Percentiles rank a stretch among this genome's conserved stretches.
Conservation (phyloP, 1,284 basidiomycete species). For the Pterula multifida region DNA sequence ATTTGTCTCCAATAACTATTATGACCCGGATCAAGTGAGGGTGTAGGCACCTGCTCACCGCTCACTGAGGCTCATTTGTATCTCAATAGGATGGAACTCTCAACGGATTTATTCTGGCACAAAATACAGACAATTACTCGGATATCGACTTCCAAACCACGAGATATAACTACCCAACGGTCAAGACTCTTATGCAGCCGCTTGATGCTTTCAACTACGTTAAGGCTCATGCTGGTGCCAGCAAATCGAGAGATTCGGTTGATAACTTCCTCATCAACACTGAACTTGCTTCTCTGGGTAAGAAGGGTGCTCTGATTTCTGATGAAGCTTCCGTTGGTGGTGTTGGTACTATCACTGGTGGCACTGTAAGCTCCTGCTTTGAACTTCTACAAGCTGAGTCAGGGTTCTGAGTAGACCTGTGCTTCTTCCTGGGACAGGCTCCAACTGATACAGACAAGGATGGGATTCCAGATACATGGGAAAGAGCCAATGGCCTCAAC, state of each 20-base stretch:
- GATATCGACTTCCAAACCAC: slow-evolving; percentile 20
- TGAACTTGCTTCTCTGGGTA: slow-evolving; percentile 21
- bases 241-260: slow-evolving; percentile 21
- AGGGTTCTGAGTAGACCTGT: not conserved
- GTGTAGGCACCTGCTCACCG: not conserved
- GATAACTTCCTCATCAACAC: slow-evolving; percentile 22
- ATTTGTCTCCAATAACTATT: slow-evolving; percentile 22
- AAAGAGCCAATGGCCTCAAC: slow-evolving; percentile 20
- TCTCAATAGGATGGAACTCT: slow-evolving; percentile 19
- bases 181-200: slow-evolving; percentile 18
- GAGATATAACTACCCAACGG: slow-evolving; percentile 21
- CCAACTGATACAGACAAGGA: slow-evolving; percentile 10
- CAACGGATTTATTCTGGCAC: slow-evolving; percentile 19
- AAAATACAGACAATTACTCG: slow-evolving; percentile 20
- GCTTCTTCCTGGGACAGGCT: slow-evolving; percentile 1
- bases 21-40: slow-evolving; percentile 20
- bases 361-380: slow-evolving; percentile 12
- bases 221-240: slow-evolving; percentile 20
- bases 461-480: slow-evolving; percentile 23
- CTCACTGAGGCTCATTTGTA: not conserved
- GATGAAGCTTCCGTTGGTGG: slow-evolving; percentile 18
- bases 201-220: slow-evolving; percentile 21
- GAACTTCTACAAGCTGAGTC: not conserved
- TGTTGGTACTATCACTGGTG: slow-evolving; percentile 21
- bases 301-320: slow-evolving; percentile 19